Base-by-base conservation (phyloP, 2,329 filamentous ascomycete genomes). In the Calonectria leucothoes region DNA sequence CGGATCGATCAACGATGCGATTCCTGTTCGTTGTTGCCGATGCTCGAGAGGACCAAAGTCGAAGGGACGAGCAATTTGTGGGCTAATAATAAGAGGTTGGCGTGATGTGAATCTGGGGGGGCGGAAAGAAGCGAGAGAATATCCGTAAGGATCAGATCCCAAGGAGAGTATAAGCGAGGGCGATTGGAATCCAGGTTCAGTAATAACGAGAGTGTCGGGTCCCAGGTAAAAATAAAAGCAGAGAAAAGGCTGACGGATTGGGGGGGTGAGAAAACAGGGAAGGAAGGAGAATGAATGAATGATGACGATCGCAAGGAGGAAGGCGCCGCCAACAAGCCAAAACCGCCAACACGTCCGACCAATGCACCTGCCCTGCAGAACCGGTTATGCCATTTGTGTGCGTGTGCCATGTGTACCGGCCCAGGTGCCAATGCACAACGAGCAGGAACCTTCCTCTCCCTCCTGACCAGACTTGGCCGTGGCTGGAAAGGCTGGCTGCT, bases 1-100 rank as follows among this genome's bases (percentile, higher is more conserved):
- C 65, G 57, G 71, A 78, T 80, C 77, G 78, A 77, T 80, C 78
- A 77, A 80, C 78, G 76, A 80, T 73, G 74, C 75, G 76, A 70
- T 77, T 65, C 57, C 49, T 48, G 48, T 52, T 35, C 25, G 45
- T 27, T 37, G 66, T 6, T 37, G 48, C 55, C 39, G 49, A 59
- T 20, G 37, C 35, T 48, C 23, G 37, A 51, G 52, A 71, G 71
- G 29, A 61, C 55, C n/a, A 17, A 25, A 61, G 5, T 12, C 12
- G 20, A 10, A 61, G 35, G 63, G 35, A 64, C 52, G 67, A 70
- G 52, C 35, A 33, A 65, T 23, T 65, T 45, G 39, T 45, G 45
- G 61, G 39, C 61, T 49, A 29, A 25, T 49, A 29, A 25, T 42
- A 39, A 27, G 61, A 65, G 61, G 55, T 61, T 23, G 55, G 55